These are phyloP conservation scores for Colletotrichum sp. DNA, from an alignment of 2,329 filamentous ascomycete species.

Conservation along the genomic window DNA sequence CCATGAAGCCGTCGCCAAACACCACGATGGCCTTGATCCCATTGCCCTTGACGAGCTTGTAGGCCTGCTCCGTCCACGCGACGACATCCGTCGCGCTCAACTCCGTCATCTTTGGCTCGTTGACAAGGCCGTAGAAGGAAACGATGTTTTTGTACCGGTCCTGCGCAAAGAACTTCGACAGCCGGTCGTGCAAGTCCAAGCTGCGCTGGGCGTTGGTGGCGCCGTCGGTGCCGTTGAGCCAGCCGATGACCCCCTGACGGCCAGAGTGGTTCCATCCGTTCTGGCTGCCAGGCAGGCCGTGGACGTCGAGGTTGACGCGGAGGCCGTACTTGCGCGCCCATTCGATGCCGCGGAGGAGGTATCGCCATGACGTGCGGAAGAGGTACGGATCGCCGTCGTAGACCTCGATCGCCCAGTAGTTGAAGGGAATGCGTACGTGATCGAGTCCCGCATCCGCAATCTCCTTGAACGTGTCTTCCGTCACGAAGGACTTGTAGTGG, in stretches of 20 bases:
- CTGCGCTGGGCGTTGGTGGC: conserved; percentile 78
- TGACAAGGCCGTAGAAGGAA: conserved; percentile 90
- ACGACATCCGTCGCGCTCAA: conserved; percentile 72
- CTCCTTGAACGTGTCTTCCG: conserved; percentile 80
- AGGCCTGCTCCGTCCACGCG: conserved; percentile 79
- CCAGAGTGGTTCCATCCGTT: conserved; percentile 99
- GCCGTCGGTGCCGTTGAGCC: conserved; percentile 92
- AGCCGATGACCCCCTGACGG: conserved; percentile 77
- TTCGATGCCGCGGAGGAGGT: conserved; percentile 90
- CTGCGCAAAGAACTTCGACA: conserved; percentile 93
- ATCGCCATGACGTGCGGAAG: conserved; percentile 87
- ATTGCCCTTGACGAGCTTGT: conserved; percentile 75
- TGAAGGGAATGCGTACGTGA: conserved; percentile 94
- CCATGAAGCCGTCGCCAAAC: conserved; percentile 95
- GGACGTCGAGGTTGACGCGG: conserved; percentile 90
- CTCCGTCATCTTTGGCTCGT: conserved; percentile 88
- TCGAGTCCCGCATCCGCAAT: conserved; percentile 90
- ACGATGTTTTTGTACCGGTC: conserved; percentile 91
- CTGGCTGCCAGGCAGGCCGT: conserved; percentile 90
- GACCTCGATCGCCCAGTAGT: conserved; percentile 90
- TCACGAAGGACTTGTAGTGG: conserved; percentile 91
- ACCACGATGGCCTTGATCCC: conserved; percentile 76
- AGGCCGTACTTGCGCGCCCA: conserved; percentile 92
- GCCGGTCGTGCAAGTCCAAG: conserved; percentile 83
- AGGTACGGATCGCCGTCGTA: conserved; percentile 91